Conservation (phyloP, 2,329 filamentous ascomycete genomes). For the Botrytis tulipae region DNA sequence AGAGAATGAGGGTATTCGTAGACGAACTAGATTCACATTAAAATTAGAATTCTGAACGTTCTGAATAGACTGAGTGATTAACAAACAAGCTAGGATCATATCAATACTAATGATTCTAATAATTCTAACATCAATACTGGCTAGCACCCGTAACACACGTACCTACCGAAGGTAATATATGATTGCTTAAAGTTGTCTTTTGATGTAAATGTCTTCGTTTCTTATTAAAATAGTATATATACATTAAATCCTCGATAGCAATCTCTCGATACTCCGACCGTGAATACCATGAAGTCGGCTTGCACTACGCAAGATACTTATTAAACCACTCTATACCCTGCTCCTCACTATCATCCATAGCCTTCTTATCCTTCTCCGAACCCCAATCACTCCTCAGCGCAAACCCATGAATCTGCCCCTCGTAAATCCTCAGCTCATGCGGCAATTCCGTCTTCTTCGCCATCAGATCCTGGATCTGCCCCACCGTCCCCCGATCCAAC, state of each 20-base stretch:
- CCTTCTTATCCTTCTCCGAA: constrained; percentile 37
- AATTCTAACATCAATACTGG: too few relatives aligned
- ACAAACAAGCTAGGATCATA: too few relatives aligned
- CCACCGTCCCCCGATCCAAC: constrained; percentile 37
- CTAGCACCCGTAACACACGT: background rate
- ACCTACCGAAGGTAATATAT: background rate
- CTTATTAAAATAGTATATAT: background rate
- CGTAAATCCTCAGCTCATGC: constrained; percentile 39
- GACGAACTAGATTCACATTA: too few relatives aligned
- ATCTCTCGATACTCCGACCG: background rate
- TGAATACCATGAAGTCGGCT: background rate
- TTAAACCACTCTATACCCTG: constrained; percentile 43
- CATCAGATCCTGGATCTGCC: constrained; percentile 34
- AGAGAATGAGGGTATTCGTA: too few relatives aligned
- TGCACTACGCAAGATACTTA: constrained; percentile 4
- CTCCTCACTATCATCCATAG: constrained; percentile 38
- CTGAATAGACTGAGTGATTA: too few relatives aligned
- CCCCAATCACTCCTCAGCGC: constrained; percentile 39
- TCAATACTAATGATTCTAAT: too few relatives aligned
- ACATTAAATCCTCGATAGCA: background rate
- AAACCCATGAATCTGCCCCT: constrained; percentile 44
- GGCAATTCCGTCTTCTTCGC: constrained; percentile 34
- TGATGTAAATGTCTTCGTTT: background rate
- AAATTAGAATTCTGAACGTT: too few relatives aligned
- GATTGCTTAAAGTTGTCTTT: background rate